phyloP scores from a whole-genome alignment of 2,329 filamentous ascomycete genomes.

The Fusarium sp. region DNA sequence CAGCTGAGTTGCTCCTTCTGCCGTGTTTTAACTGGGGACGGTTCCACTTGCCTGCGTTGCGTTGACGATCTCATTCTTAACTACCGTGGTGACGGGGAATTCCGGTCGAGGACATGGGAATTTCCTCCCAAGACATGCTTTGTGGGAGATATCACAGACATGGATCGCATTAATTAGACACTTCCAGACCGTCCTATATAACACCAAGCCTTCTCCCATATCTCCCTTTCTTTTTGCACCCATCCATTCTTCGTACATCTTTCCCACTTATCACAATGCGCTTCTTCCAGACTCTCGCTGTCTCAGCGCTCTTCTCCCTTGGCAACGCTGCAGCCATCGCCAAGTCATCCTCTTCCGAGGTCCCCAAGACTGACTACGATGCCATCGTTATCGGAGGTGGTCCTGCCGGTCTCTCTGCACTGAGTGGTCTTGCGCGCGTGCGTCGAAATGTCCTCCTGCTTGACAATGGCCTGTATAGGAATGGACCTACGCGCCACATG shows the following conservation, averaged over 20 bases:
- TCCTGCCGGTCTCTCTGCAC: constrained; percentile 65
- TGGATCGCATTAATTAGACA: constrained; percentile 18
- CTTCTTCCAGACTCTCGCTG: constrained; percentile 20
- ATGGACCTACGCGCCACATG: constrained; percentile 68
- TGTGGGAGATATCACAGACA: background rate
- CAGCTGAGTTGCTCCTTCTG: background rate
- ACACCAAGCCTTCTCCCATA: background rate
- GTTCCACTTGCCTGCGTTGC: constrained; percentile 1
- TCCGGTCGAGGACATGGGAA: background rate
- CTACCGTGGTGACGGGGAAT: background rate
- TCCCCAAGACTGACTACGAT: constrained; percentile 58
- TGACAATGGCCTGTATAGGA: constrained; percentile 71
- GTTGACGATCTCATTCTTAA: constrained; percentile 1
- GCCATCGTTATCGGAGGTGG: constrained; percentile 70
- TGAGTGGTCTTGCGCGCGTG: constrained; percentile 71
- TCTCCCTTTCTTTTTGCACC: background rate
- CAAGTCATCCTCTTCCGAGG: constrained; percentile 12
- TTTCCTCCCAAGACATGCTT: background rate
- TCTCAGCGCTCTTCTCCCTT: constrained; percentile 31
- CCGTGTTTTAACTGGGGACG: constrained; percentile 18
- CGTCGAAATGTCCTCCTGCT: constrained; percentile 67
- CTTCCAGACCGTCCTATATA: background rate
- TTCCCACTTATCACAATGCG: constrained; percentile 32
- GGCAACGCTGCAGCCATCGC: constrained; percentile 35
- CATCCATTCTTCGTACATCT: background rate